Conservation (phyloP, 179 eudicot genomes). For the Spinacia oleracea region DNA sequence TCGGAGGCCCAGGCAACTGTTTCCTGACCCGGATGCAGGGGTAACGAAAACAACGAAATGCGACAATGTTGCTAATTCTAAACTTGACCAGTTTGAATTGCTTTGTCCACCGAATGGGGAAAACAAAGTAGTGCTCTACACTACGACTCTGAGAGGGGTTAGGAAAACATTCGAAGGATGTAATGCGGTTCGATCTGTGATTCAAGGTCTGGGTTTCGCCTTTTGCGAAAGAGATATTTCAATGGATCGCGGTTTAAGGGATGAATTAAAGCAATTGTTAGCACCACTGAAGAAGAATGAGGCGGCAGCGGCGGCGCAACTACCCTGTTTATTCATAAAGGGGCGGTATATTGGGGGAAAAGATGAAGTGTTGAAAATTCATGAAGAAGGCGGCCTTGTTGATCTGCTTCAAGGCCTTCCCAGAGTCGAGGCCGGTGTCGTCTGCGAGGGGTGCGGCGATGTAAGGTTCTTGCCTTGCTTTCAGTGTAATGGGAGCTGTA, state of each 20-base stretch:
- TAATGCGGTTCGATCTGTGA: conserved; percentile 53
- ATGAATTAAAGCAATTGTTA: conserved; percentile 54
- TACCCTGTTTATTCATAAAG: conserved; percentile 63
- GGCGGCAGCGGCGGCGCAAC: conserved; percentile 21
- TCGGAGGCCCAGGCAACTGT: neutral
- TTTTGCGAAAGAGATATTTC: conserved; percentile 77
- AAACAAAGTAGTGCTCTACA: conserved; percentile 58
- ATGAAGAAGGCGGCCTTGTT: conserved; percentile 59
- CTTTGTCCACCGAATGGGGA: conserved; percentile 71
- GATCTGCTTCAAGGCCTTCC: conserved; percentile 65
- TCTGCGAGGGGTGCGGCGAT: conserved; percentile 81
- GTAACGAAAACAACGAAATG: too few species aligned
- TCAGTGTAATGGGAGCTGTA: conserved; percentile 79
- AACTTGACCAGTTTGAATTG: conserved; percentile 42
- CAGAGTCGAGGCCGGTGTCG: conserved; percentile 34
- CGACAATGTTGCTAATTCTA: neutral
- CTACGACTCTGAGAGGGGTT: conserved; percentile 65
- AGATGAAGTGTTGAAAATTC: conserved; percentile 57
- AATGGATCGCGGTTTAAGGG: conserved; percentile 74
- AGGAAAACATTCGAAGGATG: conserved; percentile 74
- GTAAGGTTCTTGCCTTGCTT: conserved; percentile 74
- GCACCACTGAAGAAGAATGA: conserved; percentile 26
- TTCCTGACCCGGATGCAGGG: too few species aligned
- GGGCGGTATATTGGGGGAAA: conserved; percentile 76
- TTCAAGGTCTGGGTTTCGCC: conserved; percentile 43